Conservation (phyloP, 2,329 filamentous ascomycete species). For the Nakataea oryzae region DNA sequence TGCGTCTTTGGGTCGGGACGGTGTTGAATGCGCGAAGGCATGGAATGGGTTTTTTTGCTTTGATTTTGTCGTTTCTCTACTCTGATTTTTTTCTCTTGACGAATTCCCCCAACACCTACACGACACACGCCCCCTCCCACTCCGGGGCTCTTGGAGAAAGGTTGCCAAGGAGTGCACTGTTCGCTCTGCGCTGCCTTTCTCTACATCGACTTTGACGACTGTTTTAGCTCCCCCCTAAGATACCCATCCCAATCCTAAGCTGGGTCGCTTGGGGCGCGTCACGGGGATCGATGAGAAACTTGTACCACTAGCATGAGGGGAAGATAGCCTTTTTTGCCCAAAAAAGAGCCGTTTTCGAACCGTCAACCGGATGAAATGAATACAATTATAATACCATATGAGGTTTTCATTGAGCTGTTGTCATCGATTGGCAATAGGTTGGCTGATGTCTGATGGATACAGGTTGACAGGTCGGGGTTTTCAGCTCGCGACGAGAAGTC, state of each 20-base stretch:
- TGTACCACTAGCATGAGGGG: constrained; percentile 4
- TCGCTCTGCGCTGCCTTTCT: background rate
- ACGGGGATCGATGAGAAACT: background rate
- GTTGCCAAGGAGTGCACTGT: background rate
- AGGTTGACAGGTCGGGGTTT: no score
- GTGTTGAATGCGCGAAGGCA: constrained; percentile 16
- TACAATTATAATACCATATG: background rate
- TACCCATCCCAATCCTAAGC: background rate
- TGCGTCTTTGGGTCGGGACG: constrained; percentile 18
- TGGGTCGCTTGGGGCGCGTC: background rate
- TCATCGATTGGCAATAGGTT: background rate
- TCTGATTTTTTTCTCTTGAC: constrained; percentile 9
- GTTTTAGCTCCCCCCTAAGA: background rate
- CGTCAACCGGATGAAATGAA: background rate
- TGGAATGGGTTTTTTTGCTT: constrained; percentile 16
- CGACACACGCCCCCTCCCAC: background rate
- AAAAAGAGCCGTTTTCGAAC: background rate
- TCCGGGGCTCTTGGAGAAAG: background rate
- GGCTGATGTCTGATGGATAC: no score
- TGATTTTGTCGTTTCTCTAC: constrained; percentile 10
- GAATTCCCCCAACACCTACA: background rate
- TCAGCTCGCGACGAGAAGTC: no score
- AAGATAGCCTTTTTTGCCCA: background rate
- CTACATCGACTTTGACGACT: background rate
- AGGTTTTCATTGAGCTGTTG: background rate